These are phyloP conservation scores for Apiotrichum laibachii DNA, from an alignment of 1,284 basidiomycete genomes.

Conservation along the genomic window DNA sequence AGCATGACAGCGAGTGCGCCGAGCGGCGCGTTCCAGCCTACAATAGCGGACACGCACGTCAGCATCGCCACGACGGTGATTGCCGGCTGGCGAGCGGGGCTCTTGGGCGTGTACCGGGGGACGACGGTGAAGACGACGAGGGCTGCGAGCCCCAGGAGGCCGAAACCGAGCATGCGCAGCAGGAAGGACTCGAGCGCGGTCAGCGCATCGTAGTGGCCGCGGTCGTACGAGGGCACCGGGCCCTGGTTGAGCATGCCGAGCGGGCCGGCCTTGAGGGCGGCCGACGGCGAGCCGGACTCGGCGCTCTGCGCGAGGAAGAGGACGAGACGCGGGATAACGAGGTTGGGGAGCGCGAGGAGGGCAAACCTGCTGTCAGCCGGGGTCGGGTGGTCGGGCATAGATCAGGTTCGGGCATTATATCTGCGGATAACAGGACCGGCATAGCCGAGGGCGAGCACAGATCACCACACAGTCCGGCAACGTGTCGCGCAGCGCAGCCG, in stretches of 20 bases:
- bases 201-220: conserved; percentile 44
- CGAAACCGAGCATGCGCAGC: conserved; percentile 39
- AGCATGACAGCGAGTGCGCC: conserved; percentile 39
- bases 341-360: conserved; percentile 39
- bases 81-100: conserved; percentile 33
- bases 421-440: neutral
- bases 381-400: neutral
- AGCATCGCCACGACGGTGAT: conserved; percentile 39
- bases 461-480: too few relatives aligned
- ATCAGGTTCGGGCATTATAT: neutral
- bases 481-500: too few relatives aligned
- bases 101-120: conserved; percentile 31
- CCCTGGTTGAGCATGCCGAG: conserved; percentile 3
- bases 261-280: conserved; percentile 3
- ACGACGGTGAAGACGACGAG: conserved; percentile 41
- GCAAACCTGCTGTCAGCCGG: conserved; percentile 33
- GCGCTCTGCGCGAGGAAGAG: conserved; percentile 46
- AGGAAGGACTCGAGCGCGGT: conserved; percentile 45
- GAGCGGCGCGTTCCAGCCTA: conserved; percentile 40
- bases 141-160: conserved; percentile 36
- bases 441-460: neutral
- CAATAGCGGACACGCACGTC: conserved; percentile 28
- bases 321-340: conserved; percentile 49
- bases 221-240: conserved; percentile 16
- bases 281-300: conserved; percentile 12